These are phyloP conservation scores for Boletus rubescentipes DNA, from an alignment of 768 basidiomycete genomes.

Conservation along the genomic window DNA sequence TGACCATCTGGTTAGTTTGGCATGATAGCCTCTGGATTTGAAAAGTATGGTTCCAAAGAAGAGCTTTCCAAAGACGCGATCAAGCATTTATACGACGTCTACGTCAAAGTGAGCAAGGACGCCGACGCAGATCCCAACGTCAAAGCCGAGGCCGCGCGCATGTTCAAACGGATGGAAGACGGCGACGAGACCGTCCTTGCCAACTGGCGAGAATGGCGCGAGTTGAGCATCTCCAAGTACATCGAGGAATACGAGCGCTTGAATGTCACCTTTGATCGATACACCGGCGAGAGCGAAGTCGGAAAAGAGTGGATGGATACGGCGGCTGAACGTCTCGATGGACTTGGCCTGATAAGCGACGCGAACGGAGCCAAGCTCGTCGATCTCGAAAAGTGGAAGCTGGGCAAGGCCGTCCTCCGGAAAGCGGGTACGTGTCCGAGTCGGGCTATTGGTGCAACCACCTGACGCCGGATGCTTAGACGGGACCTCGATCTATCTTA, in stretches of 20 bases:
- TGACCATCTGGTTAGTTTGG: constrained; percentile 56
- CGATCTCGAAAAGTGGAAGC: constrained; percentile 85
- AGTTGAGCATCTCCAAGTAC: constrained; percentile 88
- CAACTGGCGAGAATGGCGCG: constrained; percentile 93
- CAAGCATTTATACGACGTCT: constrained; percentile 91
- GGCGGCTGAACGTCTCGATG: constrained; percentile 64
- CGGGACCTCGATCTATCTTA: constrained; percentile 88
- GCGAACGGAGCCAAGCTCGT: constrained; percentile 81
- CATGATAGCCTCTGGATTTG: constrained; percentile 85
- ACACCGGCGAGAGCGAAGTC: constrained; percentile 87
- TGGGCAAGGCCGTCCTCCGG: constrained; percentile 86
- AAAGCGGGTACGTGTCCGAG: constrained; percentile 62
- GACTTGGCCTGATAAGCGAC: constrained; percentile 74
- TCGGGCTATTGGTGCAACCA: no score
- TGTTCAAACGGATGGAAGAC: constrained; percentile 96
- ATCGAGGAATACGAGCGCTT: constrained; percentile 82
- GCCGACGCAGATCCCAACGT: constrained; percentile 69
- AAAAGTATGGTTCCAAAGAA: constrained; percentile 86
- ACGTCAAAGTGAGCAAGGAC: constrained; percentile 91
- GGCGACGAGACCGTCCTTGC: constrained; percentile 80
- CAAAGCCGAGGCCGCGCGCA: constrained; percentile 73
- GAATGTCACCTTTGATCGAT: constrained; percentile 90
- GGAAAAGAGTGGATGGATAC: constrained; percentile 70
- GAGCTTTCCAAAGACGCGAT: constrained; percentile 86
- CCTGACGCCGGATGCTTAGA: constrained; percentile 49